These are phyloP conservation scores for Cicer bijugum DNA, from an alignment of 306 rosid species.

Conservation along the genomic window DNA sequence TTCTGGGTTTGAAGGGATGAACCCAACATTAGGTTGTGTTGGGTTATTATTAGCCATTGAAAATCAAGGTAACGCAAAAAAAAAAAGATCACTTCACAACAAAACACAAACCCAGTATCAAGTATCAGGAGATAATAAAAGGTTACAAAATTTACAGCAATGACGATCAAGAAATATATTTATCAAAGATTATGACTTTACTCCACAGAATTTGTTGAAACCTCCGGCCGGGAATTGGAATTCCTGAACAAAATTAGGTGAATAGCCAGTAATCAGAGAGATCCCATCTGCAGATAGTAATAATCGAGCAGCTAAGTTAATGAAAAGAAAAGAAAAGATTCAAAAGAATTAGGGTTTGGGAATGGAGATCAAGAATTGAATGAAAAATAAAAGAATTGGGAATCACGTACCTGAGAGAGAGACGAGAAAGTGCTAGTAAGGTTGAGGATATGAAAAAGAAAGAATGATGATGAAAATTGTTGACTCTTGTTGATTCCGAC, in stretches of 20 bases:
- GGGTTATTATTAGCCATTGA: constrained; percentile 67
- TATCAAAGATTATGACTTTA: constrained; percentile 43
- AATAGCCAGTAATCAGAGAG: background rate
- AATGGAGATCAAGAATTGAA: constrained; percentile 38
- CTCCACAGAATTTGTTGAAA: constrained; percentile 41
- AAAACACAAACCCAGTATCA: constrained; percentile 41
- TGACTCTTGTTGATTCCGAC: constrained; percentile 42
- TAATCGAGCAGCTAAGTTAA: background rate
- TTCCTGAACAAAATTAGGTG: constrained; percentile 18
- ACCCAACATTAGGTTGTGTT: constrained; percentile 72
- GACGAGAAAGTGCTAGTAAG: background rate
- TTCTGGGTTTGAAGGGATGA: constrained; percentile 55
- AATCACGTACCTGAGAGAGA: constrained; percentile 56
- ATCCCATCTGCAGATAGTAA: constrained; percentile 38
- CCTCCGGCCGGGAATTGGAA: constrained; percentile 26
- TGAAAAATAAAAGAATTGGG: background rate
- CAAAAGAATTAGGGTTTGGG: constrained; percentile 57
- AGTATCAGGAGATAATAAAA: constrained; percentile 1
- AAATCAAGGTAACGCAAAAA: constrained; percentile 27
- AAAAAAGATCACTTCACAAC: background rate
- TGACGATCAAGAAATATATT: constrained; percentile 38
- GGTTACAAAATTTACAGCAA: constrained; percentile 43
- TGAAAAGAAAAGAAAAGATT: background rate
- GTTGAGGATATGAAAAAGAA: constrained; percentile 37
- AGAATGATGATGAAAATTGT: constrained; percentile 29